Evolutionary conservation across 352 stramenopile species (phyloP).

Genomic region (Phytopythium aichiense): DNA sequence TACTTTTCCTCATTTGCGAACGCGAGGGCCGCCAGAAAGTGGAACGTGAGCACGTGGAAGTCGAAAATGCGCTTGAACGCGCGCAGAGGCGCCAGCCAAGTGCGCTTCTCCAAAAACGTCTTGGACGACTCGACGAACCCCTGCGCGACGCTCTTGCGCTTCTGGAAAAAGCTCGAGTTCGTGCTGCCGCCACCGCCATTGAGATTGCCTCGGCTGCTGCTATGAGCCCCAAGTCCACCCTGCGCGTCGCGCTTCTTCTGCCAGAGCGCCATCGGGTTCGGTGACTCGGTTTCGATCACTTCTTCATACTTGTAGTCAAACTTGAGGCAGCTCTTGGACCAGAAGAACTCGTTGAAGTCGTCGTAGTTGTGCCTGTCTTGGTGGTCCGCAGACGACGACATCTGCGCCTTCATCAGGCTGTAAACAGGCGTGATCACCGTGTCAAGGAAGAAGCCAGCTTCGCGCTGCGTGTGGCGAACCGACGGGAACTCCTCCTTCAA

Average conservation of each 20-base stretch:
- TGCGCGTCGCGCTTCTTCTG: constrained; percentile 45
- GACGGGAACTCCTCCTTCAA: constrained; percentile 85
- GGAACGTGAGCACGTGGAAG: constrained; percentile 97
- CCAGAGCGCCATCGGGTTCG: constrained; percentile 55
- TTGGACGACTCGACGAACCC: constrained; percentile 91
- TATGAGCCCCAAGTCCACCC: constrained; percentile 12
- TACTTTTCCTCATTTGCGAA: constrained; percentile 92
- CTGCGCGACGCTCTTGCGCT: constrained; percentile 85
- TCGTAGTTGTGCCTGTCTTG: constrained; percentile 97
- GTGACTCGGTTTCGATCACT: constrained; percentile 65
- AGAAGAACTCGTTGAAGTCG: constrained; percentile 99
- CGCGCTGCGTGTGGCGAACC: constrained; percentile 60
- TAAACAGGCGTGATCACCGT: constrained; percentile 97
- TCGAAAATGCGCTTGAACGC: constrained; percentile 96
- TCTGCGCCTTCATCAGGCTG: constrained; percentile 71
- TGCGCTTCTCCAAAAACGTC: constrained; percentile 98
- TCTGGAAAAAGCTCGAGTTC: constrained; percentile 26
- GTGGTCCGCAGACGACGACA: constrained; percentile 92
- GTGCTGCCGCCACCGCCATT: constrained; percentile 19
- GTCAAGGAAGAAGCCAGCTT: constrained; percentile 97
- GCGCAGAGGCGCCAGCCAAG: constrained; percentile 94
- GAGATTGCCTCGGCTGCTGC: constrained; percentile 13
- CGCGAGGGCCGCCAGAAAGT: constrained; percentile 90
- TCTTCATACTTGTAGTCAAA: constrained; percentile 93
- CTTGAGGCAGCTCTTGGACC: constrained; percentile 93